Percentiles rank a stretch among this genome's conserved stretches.
These are phyloP conservation scores for Cordyceps fumosorosea DNA, from an alignment of 2,329 filamentous ascomycete species.

Conservation along the genomic window DNA sequence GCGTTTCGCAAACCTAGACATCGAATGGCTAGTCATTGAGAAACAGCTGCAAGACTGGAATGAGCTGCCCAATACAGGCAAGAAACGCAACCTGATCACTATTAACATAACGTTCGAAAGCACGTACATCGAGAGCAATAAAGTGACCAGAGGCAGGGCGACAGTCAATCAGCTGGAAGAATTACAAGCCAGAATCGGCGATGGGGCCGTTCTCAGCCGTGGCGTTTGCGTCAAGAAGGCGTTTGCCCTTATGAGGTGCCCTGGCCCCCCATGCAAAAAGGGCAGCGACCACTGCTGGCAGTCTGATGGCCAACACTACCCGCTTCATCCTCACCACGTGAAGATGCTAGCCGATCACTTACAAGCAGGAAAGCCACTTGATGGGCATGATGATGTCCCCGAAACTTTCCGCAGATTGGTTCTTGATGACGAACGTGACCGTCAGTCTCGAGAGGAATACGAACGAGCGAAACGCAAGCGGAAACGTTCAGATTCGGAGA, in stretches of 20 bases:
- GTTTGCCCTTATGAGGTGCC: slow-evolving; percentile 13
- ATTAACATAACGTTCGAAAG: slow-evolving; percentile 13
- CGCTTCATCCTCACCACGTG: slow-evolving; percentile 33
- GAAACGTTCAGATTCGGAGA: not conserved
- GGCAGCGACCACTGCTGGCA: slow-evolving; percentile 14
- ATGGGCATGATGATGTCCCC: slow-evolving; percentile 14
- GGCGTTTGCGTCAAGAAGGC: slow-evolving; percentile 11
- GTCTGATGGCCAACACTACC: slow-evolving; percentile 9
- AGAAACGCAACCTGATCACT: slow-evolving; percentile 10
- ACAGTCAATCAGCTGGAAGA: slow-evolving; percentile 12
- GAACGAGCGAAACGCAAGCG: slow-evolving; percentile 11
- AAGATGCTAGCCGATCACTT: slow-evolving; percentile 17
- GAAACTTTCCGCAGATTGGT: slow-evolving; percentile 13
- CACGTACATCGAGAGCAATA: slow-evolving; percentile 6
- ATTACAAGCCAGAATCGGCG: slow-evolving; percentile 12
- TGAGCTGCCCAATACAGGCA: slow-evolving; percentile 9
- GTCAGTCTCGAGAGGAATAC: slow-evolving; percentile 10
- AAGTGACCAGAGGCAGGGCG: slow-evolving; percentile 5
- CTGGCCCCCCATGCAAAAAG: slow-evolving; percentile 10
- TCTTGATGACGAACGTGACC: slow-evolving; percentile 13
- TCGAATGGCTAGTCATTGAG: slow-evolving; percentile 11
- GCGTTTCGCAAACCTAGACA: slow-evolving; percentile 2
- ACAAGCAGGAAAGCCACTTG: slow-evolving; percentile 11
- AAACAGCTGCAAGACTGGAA: slow-evolving; percentile 11
- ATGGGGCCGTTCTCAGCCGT: slow-evolving; percentile 10